Evolutionary conservation across 352 stramenopile species (phyloP).

Genomic region (Pythium rishiriense): DNA sequence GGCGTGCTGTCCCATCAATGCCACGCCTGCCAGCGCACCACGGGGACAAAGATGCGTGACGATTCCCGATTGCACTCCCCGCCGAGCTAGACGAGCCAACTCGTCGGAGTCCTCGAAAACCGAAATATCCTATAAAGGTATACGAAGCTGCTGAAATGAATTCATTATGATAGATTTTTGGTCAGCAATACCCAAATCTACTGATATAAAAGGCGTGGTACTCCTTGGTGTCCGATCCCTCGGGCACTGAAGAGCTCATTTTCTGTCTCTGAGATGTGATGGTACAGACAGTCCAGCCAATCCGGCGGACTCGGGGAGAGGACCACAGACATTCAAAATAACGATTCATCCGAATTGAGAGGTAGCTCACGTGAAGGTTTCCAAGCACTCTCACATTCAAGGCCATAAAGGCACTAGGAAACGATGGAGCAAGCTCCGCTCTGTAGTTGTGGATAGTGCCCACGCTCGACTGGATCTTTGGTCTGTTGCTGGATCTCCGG

Average conservation of each 20-base stretch:
- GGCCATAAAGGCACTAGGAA: too few species aligned
- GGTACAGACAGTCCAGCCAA: too few species aligned
- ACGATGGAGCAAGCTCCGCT: too few species aligned
- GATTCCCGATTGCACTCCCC: background rate
- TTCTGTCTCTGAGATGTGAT: background rate
- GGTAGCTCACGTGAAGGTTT: too few species aligned
- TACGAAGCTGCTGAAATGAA: background rate
- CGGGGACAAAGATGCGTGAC: constrained; percentile 1
- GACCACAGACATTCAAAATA: background rate
- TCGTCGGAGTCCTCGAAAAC: background rate
- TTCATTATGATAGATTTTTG: background rate
- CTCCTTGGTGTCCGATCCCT: constrained; percentile 19
- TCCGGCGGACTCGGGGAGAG: too few species aligned
- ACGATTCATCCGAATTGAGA: background rate
- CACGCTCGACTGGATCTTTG: too few species aligned
- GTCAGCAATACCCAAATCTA: background rate
- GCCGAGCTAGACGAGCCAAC: background rate
- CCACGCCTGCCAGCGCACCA: background rate
- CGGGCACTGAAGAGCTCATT: constrained; percentile 3
- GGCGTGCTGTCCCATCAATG: too few species aligned
- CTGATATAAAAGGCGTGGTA: constrained; percentile 1
- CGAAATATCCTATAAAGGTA: background rate
- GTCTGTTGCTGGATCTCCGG: too few species aligned
- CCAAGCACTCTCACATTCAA: too few species aligned
- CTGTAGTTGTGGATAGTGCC: too few species aligned